Evolutionary conservation across 225 moss, liverwort and hornwort genomes (phyloP).

Genomic region (Marchantia polymorpha): DNA sequence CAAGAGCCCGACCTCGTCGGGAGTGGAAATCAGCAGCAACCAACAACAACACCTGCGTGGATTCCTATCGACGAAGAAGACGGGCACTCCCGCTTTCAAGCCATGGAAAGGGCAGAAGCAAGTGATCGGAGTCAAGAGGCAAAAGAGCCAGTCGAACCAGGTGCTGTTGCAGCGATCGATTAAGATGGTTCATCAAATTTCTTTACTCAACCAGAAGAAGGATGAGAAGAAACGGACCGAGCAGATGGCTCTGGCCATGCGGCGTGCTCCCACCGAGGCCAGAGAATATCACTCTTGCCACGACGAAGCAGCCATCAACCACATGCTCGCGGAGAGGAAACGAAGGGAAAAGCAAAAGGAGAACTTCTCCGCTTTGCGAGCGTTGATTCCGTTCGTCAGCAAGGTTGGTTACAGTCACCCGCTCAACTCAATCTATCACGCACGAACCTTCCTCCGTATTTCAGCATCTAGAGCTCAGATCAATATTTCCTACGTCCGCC

Average conservation of each 20-base stretch:
- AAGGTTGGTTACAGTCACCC: constrained; percentile 45
- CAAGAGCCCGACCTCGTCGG: neutral
- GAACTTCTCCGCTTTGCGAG: constrained; percentile 54
- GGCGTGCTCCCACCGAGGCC: constrained; percentile 15
- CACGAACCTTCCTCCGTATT: neutral
- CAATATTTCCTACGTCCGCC: too few species aligned
- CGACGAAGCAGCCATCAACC: constrained; percentile 49
- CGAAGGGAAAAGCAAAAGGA: constrained; percentile 68
- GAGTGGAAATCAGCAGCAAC: neutral
- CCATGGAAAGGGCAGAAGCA: constrained; percentile 36
- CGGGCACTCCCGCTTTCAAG: constrained; percentile 26
- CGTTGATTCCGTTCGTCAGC: constrained; percentile 68
- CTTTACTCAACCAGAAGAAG: constrained; percentile 1
- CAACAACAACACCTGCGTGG: neutral
- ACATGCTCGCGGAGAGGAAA: constrained; percentile 65
- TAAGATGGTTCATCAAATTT: constrained; percentile 34
- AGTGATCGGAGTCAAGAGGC: neutral
- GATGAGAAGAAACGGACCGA: constrained; percentile 13
- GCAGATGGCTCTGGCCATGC: neutral
- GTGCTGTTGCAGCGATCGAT: constrained; percentile 44
- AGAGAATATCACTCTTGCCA: constrained; percentile 41
- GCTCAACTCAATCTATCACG: neutral
- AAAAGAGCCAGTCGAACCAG: constrained; percentile 37
- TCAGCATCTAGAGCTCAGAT: neutral
- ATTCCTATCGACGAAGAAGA: constrained; percentile 1